These are phyloP conservation scores for Aspergillus sp. DNA, from an alignment of 2,329 filamentous ascomycete genomes.

Conservation along the genomic window DNA sequence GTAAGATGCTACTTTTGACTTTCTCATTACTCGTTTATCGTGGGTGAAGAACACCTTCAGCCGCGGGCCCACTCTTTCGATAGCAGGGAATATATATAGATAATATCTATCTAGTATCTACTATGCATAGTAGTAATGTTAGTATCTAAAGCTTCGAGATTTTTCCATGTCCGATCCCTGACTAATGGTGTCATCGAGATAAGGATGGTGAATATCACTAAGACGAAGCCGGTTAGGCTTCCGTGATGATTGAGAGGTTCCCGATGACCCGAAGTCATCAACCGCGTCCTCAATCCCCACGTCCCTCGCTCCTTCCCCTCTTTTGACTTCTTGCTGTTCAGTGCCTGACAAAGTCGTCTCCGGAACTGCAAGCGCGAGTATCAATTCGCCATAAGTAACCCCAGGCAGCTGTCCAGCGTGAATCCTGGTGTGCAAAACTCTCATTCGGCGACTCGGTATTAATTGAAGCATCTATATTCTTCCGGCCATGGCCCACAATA, in stretches of 20 bases:
- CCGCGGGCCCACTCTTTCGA: too few relatives aligned
- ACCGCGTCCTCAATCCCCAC: neutral
- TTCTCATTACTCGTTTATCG: too few relatives aligned
- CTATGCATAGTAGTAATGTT: neutral
- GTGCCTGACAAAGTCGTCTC: neutral
- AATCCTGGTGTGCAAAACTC: neutral
- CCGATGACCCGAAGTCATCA: neutral
- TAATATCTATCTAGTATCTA: too few relatives aligned
- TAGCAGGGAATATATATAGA: too few relatives aligned
- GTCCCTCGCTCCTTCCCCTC: neutral
- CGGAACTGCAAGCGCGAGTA: neutral
- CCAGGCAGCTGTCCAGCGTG: neutral
- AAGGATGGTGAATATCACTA: neutral
- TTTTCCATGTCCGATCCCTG: neutral
- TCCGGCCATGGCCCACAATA: constrained; percentile 1
- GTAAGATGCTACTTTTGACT: too few relatives aligned
- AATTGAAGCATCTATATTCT: neutral
- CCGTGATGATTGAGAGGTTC: neutral
- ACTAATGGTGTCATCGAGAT: neutral
- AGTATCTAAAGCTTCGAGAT: neutral
- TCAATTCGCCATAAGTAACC: neutral
- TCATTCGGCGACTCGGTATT: neutral
- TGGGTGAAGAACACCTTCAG: too few relatives aligned
- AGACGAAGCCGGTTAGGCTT: neutral
- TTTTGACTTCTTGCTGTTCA: neutral